Evolutionary conservation across 2,329 filamentous ascomycete genomes (phyloP).

Genomic region (Aspergillus intermedius): DNA sequence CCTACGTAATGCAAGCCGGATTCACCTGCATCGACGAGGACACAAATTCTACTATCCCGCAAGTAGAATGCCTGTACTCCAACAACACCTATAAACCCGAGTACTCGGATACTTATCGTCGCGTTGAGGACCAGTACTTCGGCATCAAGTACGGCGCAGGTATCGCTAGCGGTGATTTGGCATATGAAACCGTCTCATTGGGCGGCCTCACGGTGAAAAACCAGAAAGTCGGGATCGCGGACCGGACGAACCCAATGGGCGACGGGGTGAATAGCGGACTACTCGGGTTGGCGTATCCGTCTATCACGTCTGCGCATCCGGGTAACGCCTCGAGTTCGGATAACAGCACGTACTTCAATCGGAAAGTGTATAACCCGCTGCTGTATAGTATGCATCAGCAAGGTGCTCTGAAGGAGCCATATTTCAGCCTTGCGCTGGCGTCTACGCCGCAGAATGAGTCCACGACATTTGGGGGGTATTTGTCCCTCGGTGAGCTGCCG

Average conservation of each 20-base stretch:
- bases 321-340: constrained; percentile 5
- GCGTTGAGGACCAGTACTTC: constrained; percentile 15
- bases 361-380: constrained; percentile 44
- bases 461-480: constrained; percentile 33
- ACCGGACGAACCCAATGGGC: constrained; percentile 38
- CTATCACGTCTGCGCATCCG: constrained; percentile 38
- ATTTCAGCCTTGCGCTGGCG: constrained; percentile 46
- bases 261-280: constrained; percentile 44
- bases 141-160: constrained; percentile 20
- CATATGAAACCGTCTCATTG: constrained; percentile 25
- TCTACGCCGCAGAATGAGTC: constrained; percentile 20
- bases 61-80: constrained; percentile 24
- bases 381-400: constrained; percentile 45
- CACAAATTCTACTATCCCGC: constrained; percentile 29
- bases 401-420: constrained; percentile 32
- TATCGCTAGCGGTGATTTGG: constrained; percentile 16
- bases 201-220: constrained; percentile 37
- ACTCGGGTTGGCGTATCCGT: constrained; percentile 47
- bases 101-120: constrained; percentile 8
- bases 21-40: constrained; percentile 30
- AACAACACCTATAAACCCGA: constrained; percentile 12
- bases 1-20: constrained; percentile 35
- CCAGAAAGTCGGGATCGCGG: constrained; percentile 45
- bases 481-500: constrained; percentile 47
- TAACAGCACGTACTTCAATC: constrained; percentile 17